phyloP scores from a whole-genome alignment of 2,329 filamentous ascomycete genomes.

The Hyphodiscus sp. region DNA sequence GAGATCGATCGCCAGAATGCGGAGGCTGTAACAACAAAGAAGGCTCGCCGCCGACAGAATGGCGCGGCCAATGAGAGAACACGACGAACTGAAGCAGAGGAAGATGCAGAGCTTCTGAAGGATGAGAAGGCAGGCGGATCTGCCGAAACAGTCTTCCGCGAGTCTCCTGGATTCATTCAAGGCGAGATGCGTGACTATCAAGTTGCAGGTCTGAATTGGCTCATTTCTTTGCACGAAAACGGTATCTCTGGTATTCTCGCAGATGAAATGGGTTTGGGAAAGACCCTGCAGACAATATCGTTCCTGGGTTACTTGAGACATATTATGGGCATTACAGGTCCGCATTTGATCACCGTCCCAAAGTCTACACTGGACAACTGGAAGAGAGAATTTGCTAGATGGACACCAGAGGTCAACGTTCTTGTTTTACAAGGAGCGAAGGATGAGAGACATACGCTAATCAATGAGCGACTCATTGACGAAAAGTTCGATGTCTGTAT shows the following conservation, averaged over 20 bases:
- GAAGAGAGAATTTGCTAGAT: conserved; percentile 87
- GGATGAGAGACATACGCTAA: conserved; percentile 81
- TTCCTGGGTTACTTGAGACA: conserved; percentile 94
- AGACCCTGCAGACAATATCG: conserved; percentile 94
- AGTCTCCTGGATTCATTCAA: conserved; percentile 85
- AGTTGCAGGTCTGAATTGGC: conserved; percentile 91
- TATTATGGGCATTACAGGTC: conserved; percentile 80
- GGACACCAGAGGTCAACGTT: conserved; percentile 95
- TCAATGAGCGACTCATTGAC: conserved; percentile 84
- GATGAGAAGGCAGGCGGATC: conserved; percentile 86
- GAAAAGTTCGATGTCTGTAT: conserved; percentile 98
- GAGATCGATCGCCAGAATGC: conserved; percentile 93
- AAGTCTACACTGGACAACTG: conserved; percentile 99
- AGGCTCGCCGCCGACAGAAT: conserved; percentile 71
- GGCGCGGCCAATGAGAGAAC: conserved; percentile 73
- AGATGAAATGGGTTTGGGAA: conserved; percentile 97
- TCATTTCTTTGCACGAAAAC: conserved; percentile 95
- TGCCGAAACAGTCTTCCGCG: conserved; percentile 84
- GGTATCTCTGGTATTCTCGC: conserved; percentile 97
- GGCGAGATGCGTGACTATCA: conserved; percentile 94
- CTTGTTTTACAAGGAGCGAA: conserved; percentile 92
- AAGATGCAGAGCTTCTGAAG: conserved; percentile 81
- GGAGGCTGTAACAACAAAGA: conserved; percentile 64
- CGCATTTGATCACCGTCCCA: conserved; percentile 85
- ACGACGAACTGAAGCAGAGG: conserved; percentile 91